Evolutionary conservation across 805 yeast genomes (phyloP).

Genomic region (Ogataea methanolica): DNA sequence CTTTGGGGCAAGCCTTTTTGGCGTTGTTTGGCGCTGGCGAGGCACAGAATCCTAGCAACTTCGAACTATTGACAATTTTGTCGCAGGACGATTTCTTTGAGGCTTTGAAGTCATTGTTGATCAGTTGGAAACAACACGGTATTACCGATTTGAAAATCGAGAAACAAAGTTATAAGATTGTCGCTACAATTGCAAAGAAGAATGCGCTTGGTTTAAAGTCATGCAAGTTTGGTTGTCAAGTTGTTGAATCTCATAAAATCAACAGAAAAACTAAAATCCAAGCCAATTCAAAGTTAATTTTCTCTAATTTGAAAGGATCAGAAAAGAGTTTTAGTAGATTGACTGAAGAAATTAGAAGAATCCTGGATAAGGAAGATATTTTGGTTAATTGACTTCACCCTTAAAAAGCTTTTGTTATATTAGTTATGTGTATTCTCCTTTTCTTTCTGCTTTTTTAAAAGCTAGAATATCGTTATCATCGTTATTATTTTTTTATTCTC

Average conservation of each 20-base stretch:
- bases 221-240: slow-evolving; percentile 56
- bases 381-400: slow-evolving; percentile 24
- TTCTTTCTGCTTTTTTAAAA: not conserved
- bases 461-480: not conserved
- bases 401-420: not conserved
- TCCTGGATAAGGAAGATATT: slow-evolving; percentile 61
- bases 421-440: not conserved
- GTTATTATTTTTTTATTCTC: not conserved
- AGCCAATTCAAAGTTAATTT: slow-evolving; percentile 44
- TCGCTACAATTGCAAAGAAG: slow-evolving; percentile 58
- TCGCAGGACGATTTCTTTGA: slow-evolving; percentile 55
- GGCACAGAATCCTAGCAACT: slow-evolving; percentile 21
- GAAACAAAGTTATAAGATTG: slow-evolving; percentile 39
- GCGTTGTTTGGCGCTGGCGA: slow-evolving; percentile 33
- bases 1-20: slow-evolving; percentile 31
- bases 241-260: slow-evolving; percentile 37
- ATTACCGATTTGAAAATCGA: slow-evolving; percentile 49
- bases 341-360: slow-evolving; percentile 59
- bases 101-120: slow-evolving; percentile 57
- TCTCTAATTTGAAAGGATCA: slow-evolving; percentile 64
- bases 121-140: slow-evolving; percentile 70
- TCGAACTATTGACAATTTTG: slow-evolving; percentile 31
- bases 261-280: slow-evolving; percentile 27
- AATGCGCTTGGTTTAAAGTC: slow-evolving; percentile 61
- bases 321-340: slow-evolving; percentile 55